phyloP scores from a whole-genome alignment of 176 grass and related monocot genomes.

The Thalia dealbata region DNA sequence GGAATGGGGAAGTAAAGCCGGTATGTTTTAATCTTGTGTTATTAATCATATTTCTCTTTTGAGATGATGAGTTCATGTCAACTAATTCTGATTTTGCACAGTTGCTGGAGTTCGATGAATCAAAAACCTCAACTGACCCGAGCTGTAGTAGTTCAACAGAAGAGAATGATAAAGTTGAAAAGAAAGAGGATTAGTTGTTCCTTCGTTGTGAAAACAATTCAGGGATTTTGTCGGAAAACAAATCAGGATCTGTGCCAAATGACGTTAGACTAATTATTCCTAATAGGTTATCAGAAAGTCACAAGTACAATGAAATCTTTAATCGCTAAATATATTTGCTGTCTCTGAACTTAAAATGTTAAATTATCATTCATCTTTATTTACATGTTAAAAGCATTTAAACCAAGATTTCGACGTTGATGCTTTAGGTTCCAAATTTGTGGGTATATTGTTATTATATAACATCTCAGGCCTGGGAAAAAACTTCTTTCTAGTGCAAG shows the following conservation, averaged over 20 bases:
- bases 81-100: conserved; percentile 25
- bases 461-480: too few relatives aligned
- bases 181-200: conserved; percentile 8
- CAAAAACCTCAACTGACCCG: conserved; percentile 28
- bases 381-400: too few relatives aligned
- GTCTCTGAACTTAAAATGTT: not conserved
- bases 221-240: not conserved
- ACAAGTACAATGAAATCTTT: too few relatives aligned
- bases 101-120: conserved; percentile 62
- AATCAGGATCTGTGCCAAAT: too few relatives aligned
- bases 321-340: too few relatives aligned
- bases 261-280: not conserved
- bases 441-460: too few relatives aligned
- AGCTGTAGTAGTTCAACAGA: conserved; percentile 5
- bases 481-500: too few relatives aligned
- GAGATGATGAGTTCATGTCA: not conserved
- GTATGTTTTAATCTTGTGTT: conserved; percentile 19
- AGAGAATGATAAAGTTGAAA: not conserved
- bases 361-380: too few relatives aligned
- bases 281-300: too few relatives aligned
- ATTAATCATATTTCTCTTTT: too few relatives aligned
- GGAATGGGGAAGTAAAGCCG: conserved; percentile 70
- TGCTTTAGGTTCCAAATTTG: too few relatives aligned
- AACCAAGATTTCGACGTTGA: too few relatives aligned
- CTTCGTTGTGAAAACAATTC: not conserved